Base-by-base conservation (phyloP, 768 basidiomycete genomes). In the Lactarius akahatsu region DNA sequence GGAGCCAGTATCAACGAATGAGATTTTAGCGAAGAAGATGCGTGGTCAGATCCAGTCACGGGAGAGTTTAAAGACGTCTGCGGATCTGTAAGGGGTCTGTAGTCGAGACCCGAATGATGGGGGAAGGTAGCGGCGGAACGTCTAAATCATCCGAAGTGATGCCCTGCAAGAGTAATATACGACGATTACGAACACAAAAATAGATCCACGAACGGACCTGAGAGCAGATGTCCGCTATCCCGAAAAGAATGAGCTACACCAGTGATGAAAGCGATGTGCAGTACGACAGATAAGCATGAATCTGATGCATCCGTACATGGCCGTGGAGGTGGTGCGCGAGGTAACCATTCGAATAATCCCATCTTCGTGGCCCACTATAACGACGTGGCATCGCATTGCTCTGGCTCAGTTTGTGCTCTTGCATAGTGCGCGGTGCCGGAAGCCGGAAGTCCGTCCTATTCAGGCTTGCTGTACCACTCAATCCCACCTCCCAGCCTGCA, bases 361-460 rank as follows among this genome's bases (percentile, higher is more conserved):
- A n/a, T n/a, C n/a, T n/a, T 0, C 94, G n/a, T n/a, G n/a, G n/a
- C 96, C 75, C 83, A 56, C 85, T 81, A 61, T 80, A 80, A 4
- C 81, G 75, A 38, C 90, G 84, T 5, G 91, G 90, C 57, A 83
- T 76, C 0, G 89, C 84, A 59, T 86, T 89, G 70, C 89, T 92
- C 73, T 94, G 89, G 71, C 91, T 94, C 63, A 96, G 81, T 72
- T 94, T 96, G 57, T 96, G 89, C 67, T 92, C 91, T 54, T 93
- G 88, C 6, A 85, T 70, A 2, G 83, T 89, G 47, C 92, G 88
- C 3, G 85, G 73, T 2, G 83, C 76, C 30, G 73, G 76, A 20
- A 69, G 61, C 20, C 32, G 60, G 55, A 72, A 70, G 26, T 69
- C 66, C 15, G 73, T 60, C n/a, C 36, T n/a, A n/a, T n/a, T n/a